These are phyloP conservation scores for Hymenoscyphus salicellus DNA, from an alignment of 2,329 filamentous ascomycete species.

Conservation along the genomic window DNA sequence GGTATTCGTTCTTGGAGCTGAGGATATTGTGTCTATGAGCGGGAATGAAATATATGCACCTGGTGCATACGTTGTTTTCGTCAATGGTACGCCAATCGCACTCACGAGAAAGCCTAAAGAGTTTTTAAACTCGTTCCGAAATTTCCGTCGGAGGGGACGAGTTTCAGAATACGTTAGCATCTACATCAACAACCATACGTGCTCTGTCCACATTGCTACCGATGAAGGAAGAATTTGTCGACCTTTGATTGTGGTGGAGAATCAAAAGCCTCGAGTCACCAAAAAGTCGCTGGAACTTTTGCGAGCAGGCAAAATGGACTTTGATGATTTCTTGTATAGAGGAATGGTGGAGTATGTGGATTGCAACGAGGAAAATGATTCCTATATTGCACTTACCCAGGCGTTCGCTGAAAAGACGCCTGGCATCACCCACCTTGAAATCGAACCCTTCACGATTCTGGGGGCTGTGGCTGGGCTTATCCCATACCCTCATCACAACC, in stretches of 20 bases:
- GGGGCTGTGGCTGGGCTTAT: constrained; percentile 95
- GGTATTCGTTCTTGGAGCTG: constrained; percentile 81
- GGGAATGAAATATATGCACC: constrained; percentile 83
- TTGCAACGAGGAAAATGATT: constrained; percentile 97
- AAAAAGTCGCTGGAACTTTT: constrained; percentile 75
- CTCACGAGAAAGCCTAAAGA: constrained; percentile 80
- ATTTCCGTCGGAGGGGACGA: constrained; percentile 81
- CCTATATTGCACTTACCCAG: constrained; percentile 87
- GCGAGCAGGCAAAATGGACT: constrained; percentile 78
- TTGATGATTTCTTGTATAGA: constrained; percentile 88
- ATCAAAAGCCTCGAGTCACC: constrained; percentile 77
- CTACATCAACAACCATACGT: constrained; percentile 90
- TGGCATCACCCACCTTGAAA: constrained; percentile 85
- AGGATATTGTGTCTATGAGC: constrained; percentile 74
- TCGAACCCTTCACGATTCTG: constrained; percentile 95
- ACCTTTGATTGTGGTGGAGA: constrained; percentile 92
- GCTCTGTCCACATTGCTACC: constrained; percentile 89
- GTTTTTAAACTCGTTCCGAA: constrained; percentile 81
- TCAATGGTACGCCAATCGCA: constrained; percentile 93
- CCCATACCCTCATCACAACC: constrained; percentile 97
- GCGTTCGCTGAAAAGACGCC: constrained; percentile 69
- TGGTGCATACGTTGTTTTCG: constrained; percentile 84
- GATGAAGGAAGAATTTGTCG: constrained; percentile 96
- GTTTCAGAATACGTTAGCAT: constrained; percentile 97
- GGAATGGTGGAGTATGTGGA: constrained; percentile 96